Evolutionary conservation across 2,329 filamentous ascomycete genomes (phyloP).

Genomic region (Leptographium galeiforme): DNA sequence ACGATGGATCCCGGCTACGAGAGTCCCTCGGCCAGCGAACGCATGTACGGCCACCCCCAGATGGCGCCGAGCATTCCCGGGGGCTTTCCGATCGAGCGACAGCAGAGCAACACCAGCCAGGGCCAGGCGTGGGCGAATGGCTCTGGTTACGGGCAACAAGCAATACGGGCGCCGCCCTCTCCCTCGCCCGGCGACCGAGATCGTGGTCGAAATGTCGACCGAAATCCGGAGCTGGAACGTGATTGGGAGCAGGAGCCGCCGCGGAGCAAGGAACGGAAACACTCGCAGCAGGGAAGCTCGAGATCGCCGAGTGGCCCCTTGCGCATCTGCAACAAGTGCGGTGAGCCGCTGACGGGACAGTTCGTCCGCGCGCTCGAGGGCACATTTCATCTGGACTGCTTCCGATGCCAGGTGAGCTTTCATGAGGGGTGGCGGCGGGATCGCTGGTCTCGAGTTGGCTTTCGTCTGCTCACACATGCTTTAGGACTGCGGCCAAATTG

Average conservation of each 20-base stretch:
- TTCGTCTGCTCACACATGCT: neutral
- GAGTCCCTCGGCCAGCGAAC: constrained; percentile 25
- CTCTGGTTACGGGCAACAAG: constrained; percentile 10
- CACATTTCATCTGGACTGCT: constrained; percentile 95
- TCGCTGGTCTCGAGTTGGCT: neutral
- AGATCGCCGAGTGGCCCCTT: constrained; percentile 44
- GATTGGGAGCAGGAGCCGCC: constrained; percentile 16
- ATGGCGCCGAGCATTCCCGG: constrained; percentile 4
- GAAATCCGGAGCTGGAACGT: constrained; percentile 15
- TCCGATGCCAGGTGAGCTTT: constrained; percentile 74
- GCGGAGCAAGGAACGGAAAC: constrained; percentile 43
- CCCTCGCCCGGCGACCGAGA: constrained; percentile 22
- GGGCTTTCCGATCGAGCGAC: constrained; percentile 15
- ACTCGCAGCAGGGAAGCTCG: constrained; percentile 25
- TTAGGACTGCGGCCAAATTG: constrained; percentile 95
- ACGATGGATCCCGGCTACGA: constrained; percentile 35
- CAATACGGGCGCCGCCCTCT: constrained; percentile 19
- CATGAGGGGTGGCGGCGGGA: neutral
- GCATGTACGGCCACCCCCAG: constrained; percentile 13
- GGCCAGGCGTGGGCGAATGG: constrained; percentile 11
- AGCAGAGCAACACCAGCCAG: constrained; percentile 10
- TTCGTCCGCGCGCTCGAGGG: constrained; percentile 89
- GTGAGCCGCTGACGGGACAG: constrained; percentile 77
- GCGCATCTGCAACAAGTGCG: constrained; percentile 74
- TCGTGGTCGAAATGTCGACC: constrained; percentile 17